A percentile compares a stretch with the other conserved stretches of the same genome.
These are phyloP conservation scores for Alternaria solani DNA, from an alignment of 2,329 filamentous ascomycete species.

Conservation along the genomic window DNA sequence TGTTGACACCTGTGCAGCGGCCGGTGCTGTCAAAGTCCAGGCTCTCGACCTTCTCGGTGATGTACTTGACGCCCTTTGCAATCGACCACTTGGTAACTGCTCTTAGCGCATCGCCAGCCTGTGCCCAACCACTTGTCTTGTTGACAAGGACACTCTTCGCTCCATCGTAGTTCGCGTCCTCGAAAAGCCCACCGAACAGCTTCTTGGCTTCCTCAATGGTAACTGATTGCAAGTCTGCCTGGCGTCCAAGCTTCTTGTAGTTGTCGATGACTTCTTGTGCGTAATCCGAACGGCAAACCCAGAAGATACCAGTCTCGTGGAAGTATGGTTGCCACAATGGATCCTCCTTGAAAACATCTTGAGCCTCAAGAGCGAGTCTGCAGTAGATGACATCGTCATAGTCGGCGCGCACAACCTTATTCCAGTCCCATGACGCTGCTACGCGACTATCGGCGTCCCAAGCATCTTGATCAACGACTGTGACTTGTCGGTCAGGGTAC, in stretches of 20 bases:
- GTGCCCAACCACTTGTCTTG: constrained; percentile 68
- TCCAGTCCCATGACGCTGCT: constrained; percentile 76
- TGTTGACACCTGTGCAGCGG: constrained; percentile 49
- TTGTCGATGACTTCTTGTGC: constrained; percentile 59
- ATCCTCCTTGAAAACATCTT: constrained; percentile 67
- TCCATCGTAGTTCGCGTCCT: constrained; percentile 66
- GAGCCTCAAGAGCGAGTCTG: constrained; percentile 70
- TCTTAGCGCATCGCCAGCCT: constrained; percentile 66
- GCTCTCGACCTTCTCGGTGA: constrained; percentile 60
- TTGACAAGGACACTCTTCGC: constrained; percentile 69
- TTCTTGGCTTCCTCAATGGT: constrained; percentile 61
- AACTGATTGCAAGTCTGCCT: constrained; percentile 57
- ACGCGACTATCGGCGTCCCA: constrained; percentile 45
- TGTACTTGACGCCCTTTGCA: constrained; percentile 66
- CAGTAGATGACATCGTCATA: constrained; percentile 72
- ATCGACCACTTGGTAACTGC: constrained; percentile 63
- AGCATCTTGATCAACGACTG: constrained; percentile 51
- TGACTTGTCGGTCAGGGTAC: constrained; percentile 52
- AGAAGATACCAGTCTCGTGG: constrained; percentile 62
- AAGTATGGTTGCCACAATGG: constrained; percentile 64
- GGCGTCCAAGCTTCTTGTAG: constrained; percentile 59
- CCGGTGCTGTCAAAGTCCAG: constrained; percentile 60
- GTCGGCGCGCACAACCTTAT: constrained; percentile 75
- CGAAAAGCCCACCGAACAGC: constrained; percentile 66
- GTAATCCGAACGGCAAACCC: constrained; percentile 52